phyloP scores from a whole-genome alignment of 2,329 filamentous ascomycete species.

The Diaporthe eres region DNA sequence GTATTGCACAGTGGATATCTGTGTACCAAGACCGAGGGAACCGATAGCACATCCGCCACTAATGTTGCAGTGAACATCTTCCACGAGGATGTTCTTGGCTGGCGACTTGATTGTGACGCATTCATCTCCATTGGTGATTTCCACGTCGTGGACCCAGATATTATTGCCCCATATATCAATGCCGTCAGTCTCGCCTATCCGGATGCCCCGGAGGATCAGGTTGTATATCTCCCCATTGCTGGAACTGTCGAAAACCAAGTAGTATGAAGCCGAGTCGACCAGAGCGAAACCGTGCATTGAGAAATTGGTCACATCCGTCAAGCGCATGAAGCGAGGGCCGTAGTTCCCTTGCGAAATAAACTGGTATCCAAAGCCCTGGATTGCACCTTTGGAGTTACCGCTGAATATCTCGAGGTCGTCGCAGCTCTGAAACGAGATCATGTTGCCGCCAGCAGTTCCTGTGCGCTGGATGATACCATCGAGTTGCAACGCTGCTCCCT shows the following conservation, averaged over 20 bases:
- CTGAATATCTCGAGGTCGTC: constrained; percentile 64
- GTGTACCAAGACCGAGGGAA: constrained; percentile 60
- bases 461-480: constrained; percentile 52
- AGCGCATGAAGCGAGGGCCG: constrained; percentile 61
- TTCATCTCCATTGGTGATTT: constrained; percentile 73
- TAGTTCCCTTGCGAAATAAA: constrained; percentile 53
- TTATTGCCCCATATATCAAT: constrained; percentile 68
- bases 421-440: constrained; percentile 42
- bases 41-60: constrained; percentile 68
- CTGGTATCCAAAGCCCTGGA: constrained; percentile 64
- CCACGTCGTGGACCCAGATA: constrained; percentile 69
- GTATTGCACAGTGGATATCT: constrained; percentile 66
- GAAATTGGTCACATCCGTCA: constrained; percentile 58
- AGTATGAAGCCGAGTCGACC: constrained; percentile 60
- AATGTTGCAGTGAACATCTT: constrained; percentile 71
- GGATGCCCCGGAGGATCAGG: constrained; percentile 62
- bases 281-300: constrained; percentile 63
- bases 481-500: constrained; percentile 52
- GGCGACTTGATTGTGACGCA: constrained; percentile 70
- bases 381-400: constrained; percentile 57
- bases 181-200: constrained; percentile 65
- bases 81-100: constrained; percentile 65
- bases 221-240: constrained; percentile 65
- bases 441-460: constrained; percentile 43
- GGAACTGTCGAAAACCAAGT: constrained; percentile 61